Evolutionary conservation across 345 rosid genomes (phyloP).

Genomic region (Kandelia obovata): DNA sequence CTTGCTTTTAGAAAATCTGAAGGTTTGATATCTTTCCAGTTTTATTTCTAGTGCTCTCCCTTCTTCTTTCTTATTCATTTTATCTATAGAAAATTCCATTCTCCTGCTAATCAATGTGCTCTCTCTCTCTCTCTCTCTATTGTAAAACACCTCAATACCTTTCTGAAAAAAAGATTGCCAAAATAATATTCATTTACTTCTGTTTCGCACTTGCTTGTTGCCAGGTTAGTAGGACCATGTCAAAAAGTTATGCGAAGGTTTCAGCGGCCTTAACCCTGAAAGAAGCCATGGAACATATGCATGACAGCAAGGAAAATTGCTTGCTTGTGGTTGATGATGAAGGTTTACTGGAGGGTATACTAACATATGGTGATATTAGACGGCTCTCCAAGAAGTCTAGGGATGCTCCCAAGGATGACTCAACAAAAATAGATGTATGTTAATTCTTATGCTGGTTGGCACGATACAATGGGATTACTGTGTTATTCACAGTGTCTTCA

Average conservation of each 20-base stretch:
- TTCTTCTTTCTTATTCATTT: neutral
- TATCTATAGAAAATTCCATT: neutral
- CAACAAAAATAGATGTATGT: conserved; percentile 57
- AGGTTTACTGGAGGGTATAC: conserved; percentile 71
- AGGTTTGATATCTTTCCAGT: conserved; percentile 34
- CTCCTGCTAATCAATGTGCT: neutral
- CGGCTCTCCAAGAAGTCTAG: conserved; percentile 45
- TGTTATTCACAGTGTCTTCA: no score
- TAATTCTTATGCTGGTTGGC: neutral
- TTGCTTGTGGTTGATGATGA: conserved; percentile 69
- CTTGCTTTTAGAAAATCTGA: conserved; percentile 62
- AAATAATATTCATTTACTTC: no score
- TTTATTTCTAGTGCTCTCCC: neutral
- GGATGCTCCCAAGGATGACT: conserved; percentile 37
- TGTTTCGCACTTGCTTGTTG: conserved; percentile 13
- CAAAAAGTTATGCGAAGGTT: conserved; percentile 68
- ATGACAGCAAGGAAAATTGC: conserved; percentile 62
- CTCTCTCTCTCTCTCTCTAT: no score
- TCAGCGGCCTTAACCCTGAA: conserved; percentile 48
- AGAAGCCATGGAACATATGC: conserved; percentile 74
- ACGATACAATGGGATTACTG: neutral
- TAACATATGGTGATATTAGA: conserved; percentile 75
- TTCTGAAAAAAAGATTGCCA: no score
- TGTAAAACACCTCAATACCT: no score
- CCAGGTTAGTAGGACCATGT: conserved; percentile 76